Base-by-base conservation (phyloP, 2,329 filamentous ascomycete genomes). In the Eutypella sp. region DNA sequence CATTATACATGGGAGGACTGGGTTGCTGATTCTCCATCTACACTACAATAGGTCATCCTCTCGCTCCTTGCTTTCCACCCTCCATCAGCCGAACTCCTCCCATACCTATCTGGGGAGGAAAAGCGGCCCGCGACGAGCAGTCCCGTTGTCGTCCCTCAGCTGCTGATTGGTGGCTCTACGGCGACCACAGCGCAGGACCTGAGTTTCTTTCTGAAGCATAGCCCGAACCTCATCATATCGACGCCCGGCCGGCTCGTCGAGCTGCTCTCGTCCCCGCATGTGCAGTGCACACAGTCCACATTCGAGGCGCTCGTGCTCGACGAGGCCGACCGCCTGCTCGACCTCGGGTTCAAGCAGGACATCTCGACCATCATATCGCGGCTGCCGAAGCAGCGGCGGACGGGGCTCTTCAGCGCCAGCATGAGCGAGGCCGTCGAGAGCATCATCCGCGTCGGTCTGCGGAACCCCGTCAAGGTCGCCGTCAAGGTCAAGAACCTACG, bases 371-470 rank as follows among this genome's bases (percentile, higher is more conserved):
- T 97, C 34, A 71, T 99, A 19, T 81, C 82, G 0, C 79, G 87
- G 15, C 70, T 99, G 5, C 93, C 93, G 0, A 99, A 99, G 62
- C 93, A 99, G 64, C 78, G 93, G 42, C 79, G 93, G 41, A 99
- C 93, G 0, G 93, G 93, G 0, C 72, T 99, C 0, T 99, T 97
- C 68, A 96, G 89, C 60, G 93, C 93, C 11, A 95, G 87, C 58
- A 87, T 99, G n/a, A 93, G 87, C 57, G 93, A 97, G 62, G 93
- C 93, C 2, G 88, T 99, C 1, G 85, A 91, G 51, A 88, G 96
- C 62, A 86, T 99, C 45, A 90, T 99, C 43, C 81, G 91, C 29
- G 89, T 96, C 7, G 93, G 93, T 18, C 71, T 97, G 53, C 79
- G 93, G 31, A 97, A 99, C 66, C 93, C 93, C 0, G 91, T 96